Base-by-base conservation (phyloP, 169 alveolate genomes). In the Babesia divergens region DNA sequence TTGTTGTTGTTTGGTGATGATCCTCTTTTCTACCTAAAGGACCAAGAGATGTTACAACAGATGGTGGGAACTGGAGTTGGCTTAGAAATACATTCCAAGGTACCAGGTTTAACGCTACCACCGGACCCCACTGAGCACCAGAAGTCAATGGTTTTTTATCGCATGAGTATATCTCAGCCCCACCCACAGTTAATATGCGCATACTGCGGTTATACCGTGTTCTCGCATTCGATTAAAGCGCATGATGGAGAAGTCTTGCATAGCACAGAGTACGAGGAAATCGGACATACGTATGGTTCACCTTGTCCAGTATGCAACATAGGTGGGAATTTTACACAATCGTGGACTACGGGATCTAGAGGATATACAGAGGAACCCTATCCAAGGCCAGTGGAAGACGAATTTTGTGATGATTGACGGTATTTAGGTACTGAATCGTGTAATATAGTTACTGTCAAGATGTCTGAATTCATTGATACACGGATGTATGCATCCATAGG, bases 1-100 rank as follows among this genome's bases (percentile, higher is more conserved):
- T 24, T 70, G 59, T 34, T 59, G 11, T 31, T 70, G 22, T 70
- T 70, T 70, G 82, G 82, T 14, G 82, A 70, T 29, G 82, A 70
- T 38, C 74, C 82, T 8, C 28, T 58, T 28, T 70, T 58, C 46
- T 56, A 44, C 24, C 31, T 47, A 28, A 56, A 54, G 62, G 82
- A 70, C 35, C 72, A 59, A 11, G 72, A 70, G 32, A 37, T 70
- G 64, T 37, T 70, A 22, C 62, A 47, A 58, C 68, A 70, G 18
- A 56, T 70, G 71, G 8, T 26, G 22, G 40, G 32, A 11, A 6
- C n/a, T 16, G 82, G 82, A 4, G 59, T 53, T 16, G 82, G 82
- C 16, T 29, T 70, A 37, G 54, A 59, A 24, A 70, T 70, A 35
- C 66, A 70, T 46, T 50, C 64, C 9, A 70, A 70, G 38, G 51